A percentile compares a stretch with the other conserved stretches of the same genome.
These are phyloP conservation scores for Conringia planisiliqua DNA, from an alignment of 345 rosid genomes.

Conservation along the genomic window DNA sequence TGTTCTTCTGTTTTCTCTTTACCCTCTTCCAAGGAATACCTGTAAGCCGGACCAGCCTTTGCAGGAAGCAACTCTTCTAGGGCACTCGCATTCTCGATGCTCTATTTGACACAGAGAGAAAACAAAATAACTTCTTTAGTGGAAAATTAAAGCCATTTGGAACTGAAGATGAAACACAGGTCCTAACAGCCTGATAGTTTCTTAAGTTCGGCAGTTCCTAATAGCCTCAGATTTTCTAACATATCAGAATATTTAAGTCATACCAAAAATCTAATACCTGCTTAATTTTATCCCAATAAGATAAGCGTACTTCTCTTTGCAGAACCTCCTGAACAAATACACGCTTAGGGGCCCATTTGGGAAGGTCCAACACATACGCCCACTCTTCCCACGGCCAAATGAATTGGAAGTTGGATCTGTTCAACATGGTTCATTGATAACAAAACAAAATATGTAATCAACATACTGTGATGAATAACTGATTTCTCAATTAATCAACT, in stretches of 20 bases:
- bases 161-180: constrained; percentile 7
- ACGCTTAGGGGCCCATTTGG: constrained; percentile 98
- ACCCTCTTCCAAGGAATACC: constrained; percentile 58
- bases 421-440: constrained; percentile 4
- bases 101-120: constrained; percentile 41
- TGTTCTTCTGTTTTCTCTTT: constrained; percentile 70
- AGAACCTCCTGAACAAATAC: constrained; percentile 96
- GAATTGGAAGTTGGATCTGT: constrained; percentile 95
- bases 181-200: background rate
- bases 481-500: too few species aligned
- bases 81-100: constrained; percentile 82
- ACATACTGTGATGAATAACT: too few species aligned
- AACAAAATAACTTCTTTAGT: background rate
- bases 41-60: constrained; percentile 70
- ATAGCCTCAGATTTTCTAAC: background rate
- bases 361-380: constrained; percentile 93
- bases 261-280: constrained; percentile 50
- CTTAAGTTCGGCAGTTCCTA: background rate
- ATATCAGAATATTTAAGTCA: background rate
- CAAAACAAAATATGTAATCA: background rate
- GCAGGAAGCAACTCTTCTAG: constrained; percentile 92
- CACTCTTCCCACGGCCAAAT: constrained; percentile 99
- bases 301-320: constrained; percentile 95
- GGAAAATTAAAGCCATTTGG: constrained; percentile 13
- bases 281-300: constrained; percentile 98